Evolutionary conservation across 805 yeast genomes (phyloP).

Genomic region (Blastobotrys attinorum): DNA sequence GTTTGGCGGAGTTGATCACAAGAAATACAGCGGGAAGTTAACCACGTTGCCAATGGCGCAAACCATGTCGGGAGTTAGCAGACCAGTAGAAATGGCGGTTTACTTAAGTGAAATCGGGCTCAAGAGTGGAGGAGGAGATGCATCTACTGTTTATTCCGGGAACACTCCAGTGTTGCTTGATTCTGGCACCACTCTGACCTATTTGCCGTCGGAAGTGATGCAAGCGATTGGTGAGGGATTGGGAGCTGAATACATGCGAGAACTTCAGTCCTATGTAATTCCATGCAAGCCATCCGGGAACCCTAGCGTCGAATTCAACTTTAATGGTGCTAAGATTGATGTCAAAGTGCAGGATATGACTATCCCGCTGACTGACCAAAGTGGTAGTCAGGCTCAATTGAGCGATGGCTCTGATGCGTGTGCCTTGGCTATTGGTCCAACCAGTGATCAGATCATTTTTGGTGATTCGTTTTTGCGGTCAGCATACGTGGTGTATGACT

Average conservation of each 20-base stretch:
- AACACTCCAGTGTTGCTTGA: conserved; percentile 16
- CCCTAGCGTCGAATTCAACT: conserved; percentile 36
- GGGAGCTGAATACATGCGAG: conserved; percentile 33
- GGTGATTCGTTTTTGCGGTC: conserved; percentile 62
- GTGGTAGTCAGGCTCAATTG: conserved; percentile 1
- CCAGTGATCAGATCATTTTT: conserved; percentile 30
- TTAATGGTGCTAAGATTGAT: conserved; percentile 36
- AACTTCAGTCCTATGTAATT: conserved; percentile 18
- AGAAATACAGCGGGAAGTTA: conserved; percentile 36
- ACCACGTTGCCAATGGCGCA: conserved; percentile 18
- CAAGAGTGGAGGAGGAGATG: conserved; percentile 2
- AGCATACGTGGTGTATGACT: conserved; percentile 60
- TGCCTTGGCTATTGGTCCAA: conserved; percentile 11
- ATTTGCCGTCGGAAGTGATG: conserved; percentile 21
- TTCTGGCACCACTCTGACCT: conserved; percentile 21
- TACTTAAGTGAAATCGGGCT: conserved; percentile 5
- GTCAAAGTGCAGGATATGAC: conserved; percentile 23
- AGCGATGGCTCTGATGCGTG: conserved; percentile 9
- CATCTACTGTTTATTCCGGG: conserved; percentile 3
- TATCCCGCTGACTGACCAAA: conserved; percentile 6
- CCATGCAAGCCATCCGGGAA: conserved; percentile 28
- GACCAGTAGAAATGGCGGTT: conserved; percentile 15
- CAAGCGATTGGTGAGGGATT: conserved; percentile 27
- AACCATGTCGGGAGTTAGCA: conserved; percentile 6
- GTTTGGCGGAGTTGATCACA: conserved; percentile 48